These are phyloP conservation scores for Botryotinia calthae DNA, from an alignment of 2,329 filamentous ascomycete species.

Conservation along the genomic window DNA sequence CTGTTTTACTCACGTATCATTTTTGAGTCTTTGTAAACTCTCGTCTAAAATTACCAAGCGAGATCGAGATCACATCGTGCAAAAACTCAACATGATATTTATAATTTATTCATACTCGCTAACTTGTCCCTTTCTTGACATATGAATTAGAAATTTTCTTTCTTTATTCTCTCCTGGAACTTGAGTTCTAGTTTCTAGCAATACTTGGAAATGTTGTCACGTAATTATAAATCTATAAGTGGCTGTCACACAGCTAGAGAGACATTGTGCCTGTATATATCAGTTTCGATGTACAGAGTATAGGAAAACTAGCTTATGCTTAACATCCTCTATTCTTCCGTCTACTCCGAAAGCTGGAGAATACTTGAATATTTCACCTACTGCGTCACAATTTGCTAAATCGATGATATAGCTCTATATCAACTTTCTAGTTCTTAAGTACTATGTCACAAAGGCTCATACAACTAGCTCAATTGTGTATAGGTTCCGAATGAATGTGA, in stretches of 20 bases:
- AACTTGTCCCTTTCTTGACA: neutral
- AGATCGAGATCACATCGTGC: fast-evolving
- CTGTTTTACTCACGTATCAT: neutral
- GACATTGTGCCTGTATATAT: neutral
- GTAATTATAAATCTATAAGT: neutral
- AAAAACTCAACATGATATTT: neutral
- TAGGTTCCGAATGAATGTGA: neutral
- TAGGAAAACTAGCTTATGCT: neutral
- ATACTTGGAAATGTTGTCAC: neutral
- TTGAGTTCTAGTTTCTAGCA: neutral
- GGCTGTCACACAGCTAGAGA: neutral
- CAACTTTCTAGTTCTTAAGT: too few species aligned
- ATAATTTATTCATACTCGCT: neutral
- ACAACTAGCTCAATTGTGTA: fast-evolving
- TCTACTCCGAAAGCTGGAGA: fast-evolving
- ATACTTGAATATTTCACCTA: too few species aligned
- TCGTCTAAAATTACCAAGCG: neutral
- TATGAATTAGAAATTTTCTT: neutral
- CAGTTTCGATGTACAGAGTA: neutral
- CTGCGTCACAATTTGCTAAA: neutral
- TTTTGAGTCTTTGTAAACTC: neutral
- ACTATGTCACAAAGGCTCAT: neutral
- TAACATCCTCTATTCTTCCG: fast-evolving
- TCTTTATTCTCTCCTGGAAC: neutral
- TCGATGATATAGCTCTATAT: neutral